phyloP scores from a whole-genome alignment of 148 eudicot genomes.

The Nepenthes gracilis region DNA sequence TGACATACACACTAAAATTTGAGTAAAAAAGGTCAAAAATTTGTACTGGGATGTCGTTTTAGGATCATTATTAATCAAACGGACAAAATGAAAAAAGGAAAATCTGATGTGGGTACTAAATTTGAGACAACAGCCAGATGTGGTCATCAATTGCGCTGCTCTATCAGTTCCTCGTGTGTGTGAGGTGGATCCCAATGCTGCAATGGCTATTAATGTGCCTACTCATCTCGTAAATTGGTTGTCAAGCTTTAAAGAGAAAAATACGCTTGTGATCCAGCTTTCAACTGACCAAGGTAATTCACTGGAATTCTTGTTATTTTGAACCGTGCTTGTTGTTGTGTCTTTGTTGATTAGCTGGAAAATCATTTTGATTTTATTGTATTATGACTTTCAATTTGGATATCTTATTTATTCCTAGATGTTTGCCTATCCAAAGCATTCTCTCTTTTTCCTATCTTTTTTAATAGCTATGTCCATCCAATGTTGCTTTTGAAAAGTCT shows the following conservation, averaged over 20 bases:
- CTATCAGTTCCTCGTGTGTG: conserved; percentile 81
- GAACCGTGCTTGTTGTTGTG: not conserved
- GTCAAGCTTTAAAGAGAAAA: conserved; percentile 36
- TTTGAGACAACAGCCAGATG: conserved; percentile 61
- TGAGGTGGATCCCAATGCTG: conserved; percentile 72
- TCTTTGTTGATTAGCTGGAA: not conserved
- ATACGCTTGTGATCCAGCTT: conserved; percentile 67
- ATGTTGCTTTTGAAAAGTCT: too few relatives aligned
- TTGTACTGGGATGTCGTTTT: too few relatives aligned
- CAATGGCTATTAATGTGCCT: conserved; percentile 83
- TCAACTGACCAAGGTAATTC: conserved; percentile 91
- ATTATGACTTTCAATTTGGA: not conserved
- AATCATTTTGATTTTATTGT: not conserved
- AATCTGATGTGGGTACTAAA: conserved; percentile 1
- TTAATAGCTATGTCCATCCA: too few relatives aligned
- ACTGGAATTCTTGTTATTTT: not conserved
- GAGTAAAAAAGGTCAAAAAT: too few relatives aligned
- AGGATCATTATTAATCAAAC: not conserved
- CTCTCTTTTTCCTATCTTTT: too few relatives aligned
- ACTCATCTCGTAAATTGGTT: conserved; percentile 72
- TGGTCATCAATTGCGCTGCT: conserved; percentile 94
- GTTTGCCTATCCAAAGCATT: too few relatives aligned
- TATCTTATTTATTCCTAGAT: too few relatives aligned
- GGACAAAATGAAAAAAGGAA: not conserved
- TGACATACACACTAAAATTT: too few relatives aligned